Evolutionary conservation across 495 filamentous ascomycete species (phyloP), one percentile per base, ranked within the genome.

Genomic region (Recurvomyces mirabilis): DNA sequence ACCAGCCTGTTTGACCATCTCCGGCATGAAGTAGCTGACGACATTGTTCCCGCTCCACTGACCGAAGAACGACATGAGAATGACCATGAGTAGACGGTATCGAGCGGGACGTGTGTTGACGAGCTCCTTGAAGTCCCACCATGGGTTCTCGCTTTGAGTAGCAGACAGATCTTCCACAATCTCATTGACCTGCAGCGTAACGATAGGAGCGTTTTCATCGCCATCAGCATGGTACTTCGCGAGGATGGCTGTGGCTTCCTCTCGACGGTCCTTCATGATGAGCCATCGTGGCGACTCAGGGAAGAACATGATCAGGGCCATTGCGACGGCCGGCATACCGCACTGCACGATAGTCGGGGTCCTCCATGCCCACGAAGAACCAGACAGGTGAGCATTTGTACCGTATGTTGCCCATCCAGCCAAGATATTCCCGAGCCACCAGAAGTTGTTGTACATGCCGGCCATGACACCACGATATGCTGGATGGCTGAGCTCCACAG

Each of bases 211-310:
- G 11, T 24, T n/a, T 6, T 9, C 12, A 20, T 40, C 21, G 6
- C 38, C 38, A 11, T 40, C 38, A 9, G 10, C 38, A 17, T 40
- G 38, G 41, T 53, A 53, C 34, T 50, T 53, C 3, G 46, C 46
- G 13, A 44, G 7, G 11, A 54, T 36, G 11, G 9, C 19, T 3
- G 15, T n/a, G 4, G 55, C 55, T 29, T 56, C 55, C 14, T 41
- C 53, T 36, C 34, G 7, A 18, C 41, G 14, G 29, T 46, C 39
- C n/a, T 47, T 44, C 19, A 32, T 14, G 14, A 49, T 15, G 17
- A 59, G 51, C 56, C 56, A 59, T 3, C 56, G 45, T 3, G 54
- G 56, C 9, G 30, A 37, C 25, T 57, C 54, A 0, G 50, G 54
- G 1, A 59, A 32, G 12, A 50, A 30, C 23, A 12, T 12, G n/a